phyloP scores from a whole-genome alignment of 805 yeast species.

The Wickerhamiella galacta region DNA sequence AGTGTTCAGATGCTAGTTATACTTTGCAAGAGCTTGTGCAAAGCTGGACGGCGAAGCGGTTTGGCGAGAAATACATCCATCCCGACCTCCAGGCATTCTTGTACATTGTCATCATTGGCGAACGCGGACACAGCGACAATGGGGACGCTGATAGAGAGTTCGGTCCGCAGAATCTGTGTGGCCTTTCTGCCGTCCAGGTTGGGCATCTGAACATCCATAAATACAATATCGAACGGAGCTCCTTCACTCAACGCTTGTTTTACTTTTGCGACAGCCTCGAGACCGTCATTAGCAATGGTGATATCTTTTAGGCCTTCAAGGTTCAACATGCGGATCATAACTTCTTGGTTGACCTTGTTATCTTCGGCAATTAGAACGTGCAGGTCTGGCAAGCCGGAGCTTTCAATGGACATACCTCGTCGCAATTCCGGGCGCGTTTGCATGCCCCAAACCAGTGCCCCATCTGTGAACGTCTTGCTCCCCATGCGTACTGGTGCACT shows the following conservation, averaged over 20 bases:
- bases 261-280: conserved; percentile 64
- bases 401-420: conserved; percentile 5
- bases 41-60: conserved; percentile 31
- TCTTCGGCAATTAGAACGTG: conserved; percentile 83
- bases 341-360: conserved; percentile 86
- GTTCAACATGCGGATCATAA: conserved; percentile 70
- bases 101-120: conserved; percentile 82
- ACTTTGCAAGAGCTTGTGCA: conserved; percentile 13
- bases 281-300: conserved; percentile 76
- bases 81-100: conserved; percentile 74
- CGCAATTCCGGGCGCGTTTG: conserved; percentile 5
- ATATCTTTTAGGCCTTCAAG: conserved; percentile 64
- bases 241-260: conserved; percentile 26
- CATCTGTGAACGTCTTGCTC: not conserved
- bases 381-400: conserved; percentile 6
- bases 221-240: conserved; percentile 45
- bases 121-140: conserved; percentile 91
- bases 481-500: too few relatives aligned
- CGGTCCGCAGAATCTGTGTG: conserved; percentile 52
- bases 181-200: conserved; percentile 78
- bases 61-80: conserved; percentile 85
- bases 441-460: not conserved
- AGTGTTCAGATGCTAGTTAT: conserved; percentile 2
- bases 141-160: conserved; percentile 46
- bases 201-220: conserved; percentile 98